These are phyloP conservation scores for Xylariaceae sp. DNA, from an alignment of 2,329 filamentous ascomycete genomes.

Conservation along the genomic window DNA sequence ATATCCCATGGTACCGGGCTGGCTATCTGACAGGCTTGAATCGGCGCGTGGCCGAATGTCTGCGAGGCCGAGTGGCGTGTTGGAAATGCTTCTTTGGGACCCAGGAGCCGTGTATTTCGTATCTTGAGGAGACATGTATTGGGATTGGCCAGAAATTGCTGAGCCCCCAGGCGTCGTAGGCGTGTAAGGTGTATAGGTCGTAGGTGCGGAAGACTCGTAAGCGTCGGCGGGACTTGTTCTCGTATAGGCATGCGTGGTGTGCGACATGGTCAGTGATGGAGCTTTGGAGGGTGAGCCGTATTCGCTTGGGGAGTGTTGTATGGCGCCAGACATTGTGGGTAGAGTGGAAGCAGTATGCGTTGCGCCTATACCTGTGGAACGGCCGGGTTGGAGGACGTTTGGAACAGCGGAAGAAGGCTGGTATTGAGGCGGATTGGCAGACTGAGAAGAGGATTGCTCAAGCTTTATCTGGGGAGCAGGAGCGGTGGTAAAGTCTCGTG, in stretches of 20 bases:
- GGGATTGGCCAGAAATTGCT: conserved; percentile 46
- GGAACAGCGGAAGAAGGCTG: conserved; percentile 48
- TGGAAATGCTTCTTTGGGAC: conserved; percentile 63
- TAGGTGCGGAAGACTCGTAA: conserved; percentile 47
- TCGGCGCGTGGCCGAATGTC: conserved; percentile 88
- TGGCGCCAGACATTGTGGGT: conserved; percentile 44
- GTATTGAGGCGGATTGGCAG: conserved; percentile 37
- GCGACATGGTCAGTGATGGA: conserved; percentile 59
- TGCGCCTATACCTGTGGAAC: conserved; percentile 36
- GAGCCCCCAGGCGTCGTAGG: conserved; percentile 60
- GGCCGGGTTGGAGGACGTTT: conserved; percentile 56
- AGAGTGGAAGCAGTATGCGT: conserved; percentile 45
- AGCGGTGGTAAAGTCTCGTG: conserved; percentile 43
- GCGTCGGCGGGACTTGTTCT: conserved; percentile 71
- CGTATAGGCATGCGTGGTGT: conserved; percentile 68
- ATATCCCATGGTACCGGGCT: conserved; percentile 58
- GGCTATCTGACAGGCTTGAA: conserved; percentile 70
- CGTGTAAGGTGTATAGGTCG: conserved; percentile 53
- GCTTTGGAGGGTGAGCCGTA: conserved; percentile 57
- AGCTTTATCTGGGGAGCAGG: conserved; percentile 49
- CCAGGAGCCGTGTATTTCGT: conserved; percentile 54
- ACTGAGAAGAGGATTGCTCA: conserved; percentile 39
- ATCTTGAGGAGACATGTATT: conserved; percentile 60
- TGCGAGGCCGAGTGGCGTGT: conserved; percentile 84
- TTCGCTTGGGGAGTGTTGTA: conserved; percentile 38